Percentiles rank a stretch among this genome's conserved stretches.
These are phyloP conservation scores for Cladobotryum mycophilum DNA, from an alignment of 2,329 filamentous ascomycete species.

Conservation along the genomic window DNA sequence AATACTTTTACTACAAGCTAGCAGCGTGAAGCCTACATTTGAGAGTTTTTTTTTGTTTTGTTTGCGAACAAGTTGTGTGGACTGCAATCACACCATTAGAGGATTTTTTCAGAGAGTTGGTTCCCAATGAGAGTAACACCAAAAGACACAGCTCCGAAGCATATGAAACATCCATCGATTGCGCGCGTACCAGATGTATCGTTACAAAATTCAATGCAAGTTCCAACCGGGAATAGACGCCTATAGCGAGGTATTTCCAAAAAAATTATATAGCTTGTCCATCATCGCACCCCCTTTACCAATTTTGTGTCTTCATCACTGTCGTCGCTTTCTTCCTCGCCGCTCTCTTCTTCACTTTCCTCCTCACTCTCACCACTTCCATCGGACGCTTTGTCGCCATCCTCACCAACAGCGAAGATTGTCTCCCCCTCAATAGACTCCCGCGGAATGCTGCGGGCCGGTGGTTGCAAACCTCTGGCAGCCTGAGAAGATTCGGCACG, in stretches of 20 bases:
- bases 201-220: slow-evolving; percentile 6
- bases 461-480: slow-evolving; percentile 14
- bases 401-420: slow-evolving; percentile 90
- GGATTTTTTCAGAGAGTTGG: no score
- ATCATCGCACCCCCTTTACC: slow-evolving; percentile 39
- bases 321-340: background rate
- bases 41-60: no score
- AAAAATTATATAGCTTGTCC: background rate
- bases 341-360: slow-evolving; percentile 33
- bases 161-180: no score
- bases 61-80: no score
- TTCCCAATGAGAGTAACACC: no score
- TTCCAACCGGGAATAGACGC: slow-evolving; percentile 6
- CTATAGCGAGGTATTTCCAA: slow-evolving; percentile 7
- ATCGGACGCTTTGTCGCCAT: slow-evolving; percentile 74
- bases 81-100: no score
- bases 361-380: slow-evolving; percentile 46
- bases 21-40: no score
- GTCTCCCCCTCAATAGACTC: slow-evolving; percentile 76
- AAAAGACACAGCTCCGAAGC: no score
- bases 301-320: slow-evolving; percentile 33
- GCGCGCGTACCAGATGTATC: no score
- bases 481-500: slow-evolving; percentile 19
- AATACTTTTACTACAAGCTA: no score
- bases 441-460: slow-evolving; percentile 36